Percentiles rank a stretch among this genome's conserved stretches.
phyloP scores from a whole-genome alignment of 345 rosid species.

The Camelina hispida region DNA sequence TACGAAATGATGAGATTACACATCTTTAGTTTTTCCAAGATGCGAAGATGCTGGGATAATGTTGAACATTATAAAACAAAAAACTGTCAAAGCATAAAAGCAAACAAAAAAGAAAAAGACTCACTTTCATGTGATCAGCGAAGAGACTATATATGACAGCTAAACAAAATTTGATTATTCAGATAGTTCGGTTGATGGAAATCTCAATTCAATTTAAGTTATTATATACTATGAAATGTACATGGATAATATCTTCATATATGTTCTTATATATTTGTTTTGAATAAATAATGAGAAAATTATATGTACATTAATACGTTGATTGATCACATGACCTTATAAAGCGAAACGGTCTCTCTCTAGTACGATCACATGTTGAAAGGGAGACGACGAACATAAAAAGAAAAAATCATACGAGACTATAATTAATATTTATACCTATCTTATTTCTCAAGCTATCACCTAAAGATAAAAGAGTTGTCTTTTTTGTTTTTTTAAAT shows the following conservation, averaged over 20 bases:
- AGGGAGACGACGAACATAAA: neutral
- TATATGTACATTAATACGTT: neutral
- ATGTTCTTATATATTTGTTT: neutral
- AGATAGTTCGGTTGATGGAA: neutral
- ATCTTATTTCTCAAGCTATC: constrained; percentile 45
- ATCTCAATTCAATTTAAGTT: constrained; percentile 2
- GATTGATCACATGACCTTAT: constrained; percentile 33
- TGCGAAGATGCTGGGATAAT: constrained; percentile 25
- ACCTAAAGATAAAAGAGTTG: constrained; percentile 10
- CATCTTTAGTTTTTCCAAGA: constrained; percentile 31
- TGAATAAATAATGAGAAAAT: neutral
- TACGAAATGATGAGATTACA: constrained; percentile 22
- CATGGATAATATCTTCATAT: neutral
- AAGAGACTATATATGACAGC: neutral
- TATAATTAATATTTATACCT: constrained; percentile 16
- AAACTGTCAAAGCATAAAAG: constrained; percentile 36
- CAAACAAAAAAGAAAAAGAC: constrained; percentile 14
- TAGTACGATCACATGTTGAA: constrained; percentile 33
- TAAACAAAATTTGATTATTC: neutral
- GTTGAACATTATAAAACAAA: constrained; percentile 6
- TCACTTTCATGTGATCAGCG: constrained; percentile 45
- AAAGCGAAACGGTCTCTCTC: constrained; percentile 23
- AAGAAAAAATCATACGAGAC: neutral
- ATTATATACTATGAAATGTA: neutral
- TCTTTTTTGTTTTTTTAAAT: neutral